phyloP scores from a whole-genome alignment of 257 asterid genomes.

The Solanum habrochaites region DNA sequence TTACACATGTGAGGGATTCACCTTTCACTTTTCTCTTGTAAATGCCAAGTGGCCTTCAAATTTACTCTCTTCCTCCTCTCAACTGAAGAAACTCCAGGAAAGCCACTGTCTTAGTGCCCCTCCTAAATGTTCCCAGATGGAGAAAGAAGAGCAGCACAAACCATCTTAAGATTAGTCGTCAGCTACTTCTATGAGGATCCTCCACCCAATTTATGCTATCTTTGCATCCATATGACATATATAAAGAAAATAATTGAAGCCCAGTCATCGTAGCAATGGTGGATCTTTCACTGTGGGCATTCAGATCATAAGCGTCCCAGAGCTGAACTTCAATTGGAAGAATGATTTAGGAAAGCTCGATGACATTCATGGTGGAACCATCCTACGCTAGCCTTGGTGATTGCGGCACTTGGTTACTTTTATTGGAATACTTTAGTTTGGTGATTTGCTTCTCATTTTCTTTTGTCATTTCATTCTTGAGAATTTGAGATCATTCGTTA shows the following conservation, averaged over 20 bases:
- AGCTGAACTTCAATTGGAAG: not conserved
- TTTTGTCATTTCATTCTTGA: not conserved
- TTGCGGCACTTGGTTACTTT: not conserved
- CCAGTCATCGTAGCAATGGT: not conserved
- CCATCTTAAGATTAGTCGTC: not conserved
- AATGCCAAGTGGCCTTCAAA: not conserved
- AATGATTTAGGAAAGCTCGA: not conserved
- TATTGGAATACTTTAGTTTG: not conserved
- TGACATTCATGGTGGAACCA: not conserved
- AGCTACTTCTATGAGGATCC: not conserved
- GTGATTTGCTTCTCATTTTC: not conserved
- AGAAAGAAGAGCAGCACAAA: not conserved
- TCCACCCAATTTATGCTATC: not conserved
- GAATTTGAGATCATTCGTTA: not conserved
- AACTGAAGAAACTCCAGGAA: not conserved
- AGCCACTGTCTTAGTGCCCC: not conserved
- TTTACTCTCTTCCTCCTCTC: not conserved
- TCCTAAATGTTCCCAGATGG: not conserved
- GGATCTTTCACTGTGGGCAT: not conserved
- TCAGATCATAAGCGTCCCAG: not conserved
- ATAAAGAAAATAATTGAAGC: not conserved
- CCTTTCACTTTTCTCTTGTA: not conserved
- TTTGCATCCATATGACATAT: not conserved
- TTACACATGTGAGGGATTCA: not conserved
- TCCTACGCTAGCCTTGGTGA: not conserved